Conservation (phyloP, 2,329 filamentous ascomycete genomes). For the Penicillium sp. region DNA sequence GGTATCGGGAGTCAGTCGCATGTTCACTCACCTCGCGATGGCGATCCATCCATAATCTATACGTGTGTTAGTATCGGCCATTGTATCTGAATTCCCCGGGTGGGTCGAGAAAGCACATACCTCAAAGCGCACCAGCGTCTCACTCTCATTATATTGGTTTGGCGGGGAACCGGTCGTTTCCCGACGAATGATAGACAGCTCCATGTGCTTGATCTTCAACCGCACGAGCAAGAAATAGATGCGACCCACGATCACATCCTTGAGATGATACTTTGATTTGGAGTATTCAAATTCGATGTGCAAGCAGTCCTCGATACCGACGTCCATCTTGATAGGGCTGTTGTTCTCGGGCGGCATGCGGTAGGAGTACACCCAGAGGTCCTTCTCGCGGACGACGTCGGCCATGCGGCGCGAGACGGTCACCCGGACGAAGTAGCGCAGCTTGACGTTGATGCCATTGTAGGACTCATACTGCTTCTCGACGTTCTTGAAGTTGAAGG, state of each 20-base stretch:
- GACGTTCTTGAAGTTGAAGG: slow-evolving; percentile 99
- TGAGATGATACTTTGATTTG: slow-evolving; percentile 98
- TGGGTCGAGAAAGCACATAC: slow-evolving; percentile 46
- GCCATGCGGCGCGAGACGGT: slow-evolving; percentile 97
- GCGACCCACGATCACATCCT: slow-evolving; percentile 96
- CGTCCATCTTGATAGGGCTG: slow-evolving; percentile 99
- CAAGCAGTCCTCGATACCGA: slow-evolving; percentile 97
- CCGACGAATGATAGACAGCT: slow-evolving; percentile 92
- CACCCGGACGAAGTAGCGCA: slow-evolving; percentile 96
- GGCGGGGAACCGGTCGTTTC: slow-evolving; percentile 96
- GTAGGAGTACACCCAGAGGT: slow-evolving; percentile 99
- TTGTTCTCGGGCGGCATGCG: slow-evolving; percentile 97
- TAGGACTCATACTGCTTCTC: slow-evolving; percentile 99
- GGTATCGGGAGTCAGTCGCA: background rate
- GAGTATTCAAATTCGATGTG: slow-evolving; percentile 99
- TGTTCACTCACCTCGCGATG: slow-evolving; percentile 72
- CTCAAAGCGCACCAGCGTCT: slow-evolving; percentile 96
- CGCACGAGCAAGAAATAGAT: slow-evolving; percentile 98
- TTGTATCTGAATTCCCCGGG: background rate
- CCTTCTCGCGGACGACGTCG: slow-evolving; percentile 97
- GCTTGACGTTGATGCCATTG: slow-evolving; percentile 98
- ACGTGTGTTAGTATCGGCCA: background rate
- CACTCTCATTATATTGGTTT: slow-evolving; percentile 99
- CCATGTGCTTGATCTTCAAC: slow-evolving; percentile 99
- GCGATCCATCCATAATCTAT: slow-evolving; percentile 98